A percentile compares a stretch with the other conserved stretches of the same genome.
phyloP scores from a whole-genome alignment of 2,329 filamentous ascomycete species.

The Exophiala xenobiotica region DNA sequence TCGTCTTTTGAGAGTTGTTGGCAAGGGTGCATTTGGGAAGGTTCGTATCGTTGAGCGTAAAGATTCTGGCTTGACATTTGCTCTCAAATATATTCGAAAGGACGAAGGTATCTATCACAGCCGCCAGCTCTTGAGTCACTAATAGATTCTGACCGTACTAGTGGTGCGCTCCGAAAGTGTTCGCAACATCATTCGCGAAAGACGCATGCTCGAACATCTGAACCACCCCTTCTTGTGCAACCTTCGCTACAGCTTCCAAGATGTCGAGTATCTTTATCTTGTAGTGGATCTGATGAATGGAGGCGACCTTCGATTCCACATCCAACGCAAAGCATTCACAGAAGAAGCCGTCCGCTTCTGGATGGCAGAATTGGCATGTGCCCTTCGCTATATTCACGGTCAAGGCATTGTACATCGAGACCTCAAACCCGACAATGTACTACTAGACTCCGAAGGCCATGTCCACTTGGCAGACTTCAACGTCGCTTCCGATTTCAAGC shows the following conservation, averaged over 20 bases:
- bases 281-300: constrained; percentile 98
- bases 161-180: constrained; percentile 97
- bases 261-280: constrained; percentile 98
- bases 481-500: constrained; percentile 88
- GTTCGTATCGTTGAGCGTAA: constrained; percentile 98
- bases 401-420: constrained; percentile 90
- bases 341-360: constrained; percentile 96
- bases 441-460: constrained; percentile 85
- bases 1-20: constrained; percentile 88
- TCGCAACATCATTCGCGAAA: constrained; percentile 94
- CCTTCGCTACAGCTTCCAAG: constrained; percentile 96
- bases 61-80: constrained; percentile 90
- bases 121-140: neutral
- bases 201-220: constrained; percentile 95
- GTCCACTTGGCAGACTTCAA: constrained; percentile 99
- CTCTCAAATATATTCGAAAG: constrained; percentile 96
- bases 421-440: constrained; percentile 87
- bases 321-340: constrained; percentile 95
- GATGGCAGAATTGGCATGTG: constrained; percentile 92
- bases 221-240: constrained; percentile 99
- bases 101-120: constrained; percentile 75
- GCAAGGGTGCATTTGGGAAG: constrained; percentile 97
- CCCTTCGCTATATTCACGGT: constrained; percentile 78
- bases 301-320: constrained; percentile 94
- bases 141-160: constrained; percentile 45